Evolutionary conservation across 345 rosid species (phyloP).

Genomic region (Brassica napus): Da-Ae NC_063450.1:28947501-28948000

Average conservation of each 20-base stretch:
- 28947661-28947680: slow-evolving; percentile 81
- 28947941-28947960: slow-evolving; percentile 45
- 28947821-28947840: slow-evolving; percentile 95
- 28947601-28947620: slow-evolving; percentile 33
- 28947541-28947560: slow-evolving; percentile 18
- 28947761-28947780: background rate
- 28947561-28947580: slow-evolving; percentile 50
- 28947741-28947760: background rate
- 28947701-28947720: slow-evolving; percentile 82
- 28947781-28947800: background rate
- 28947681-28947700: slow-evolving; percentile 77
- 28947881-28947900: slow-evolving; percentile 96
- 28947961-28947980: slow-evolving; percentile 50
- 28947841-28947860: slow-evolving; percentile 98
- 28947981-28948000: slow-evolving; percentile 72
- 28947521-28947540: slow-evolving; percentile 9
- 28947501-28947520: slow-evolving; percentile 12
- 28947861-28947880: slow-evolving; percentile 94
- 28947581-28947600: slow-evolving; percentile 58
- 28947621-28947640: slow-evolving; percentile 44
- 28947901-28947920: slow-evolving; percentile 71
- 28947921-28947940: slow-evolving; percentile 71
- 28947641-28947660: slow-evolving; percentile 65
- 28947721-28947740: slow-evolving; percentile 59
- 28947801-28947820: slow-evolving; percentile 45